Percentiles rank a stretch among this genome's conserved stretches.
These are phyloP conservation scores for Yarrowia deformans DNA, from an alignment of 805 yeast genomes.

Conservation along the genomic window DNA sequence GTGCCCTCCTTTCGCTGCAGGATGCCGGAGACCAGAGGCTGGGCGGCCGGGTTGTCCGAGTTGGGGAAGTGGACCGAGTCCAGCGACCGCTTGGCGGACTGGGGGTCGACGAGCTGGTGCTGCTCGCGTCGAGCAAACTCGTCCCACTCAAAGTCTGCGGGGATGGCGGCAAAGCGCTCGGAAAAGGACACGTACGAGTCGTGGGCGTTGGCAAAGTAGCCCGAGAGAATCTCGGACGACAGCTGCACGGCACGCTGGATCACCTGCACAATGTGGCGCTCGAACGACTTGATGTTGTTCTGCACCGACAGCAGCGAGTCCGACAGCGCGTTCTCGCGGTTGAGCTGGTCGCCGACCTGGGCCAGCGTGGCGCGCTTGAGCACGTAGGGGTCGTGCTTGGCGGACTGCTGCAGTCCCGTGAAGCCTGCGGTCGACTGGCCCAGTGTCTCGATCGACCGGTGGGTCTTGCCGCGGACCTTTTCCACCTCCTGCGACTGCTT, in stretches of 20 bases:
- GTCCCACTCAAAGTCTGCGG: conserved; percentile 57
- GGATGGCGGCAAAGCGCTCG: conserved; percentile 50
- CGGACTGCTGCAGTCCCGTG: conserved; percentile 46
- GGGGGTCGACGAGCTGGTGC: conserved; percentile 50
- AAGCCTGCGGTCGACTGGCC: conserved; percentile 51
- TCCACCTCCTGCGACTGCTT: conserved; percentile 54
- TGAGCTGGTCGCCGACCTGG: conserved; percentile 55
- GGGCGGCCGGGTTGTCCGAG: conserved; percentile 53
- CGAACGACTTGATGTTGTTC: conserved; percentile 53
- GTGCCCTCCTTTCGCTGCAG: conserved; percentile 57
- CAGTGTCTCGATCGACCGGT: conserved; percentile 53
- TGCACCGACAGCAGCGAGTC: conserved; percentile 57
- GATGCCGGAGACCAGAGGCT: conserved; percentile 59
- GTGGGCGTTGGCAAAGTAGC: conserved; percentile 48
- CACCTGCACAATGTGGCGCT: conserved; percentile 55
- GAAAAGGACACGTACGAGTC: conserved; percentile 50
- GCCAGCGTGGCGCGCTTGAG: conserved; percentile 52
- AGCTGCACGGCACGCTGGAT: conserved; percentile 53
- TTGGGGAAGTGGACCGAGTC: conserved; percentile 53
- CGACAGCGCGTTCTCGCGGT: conserved; percentile 56
- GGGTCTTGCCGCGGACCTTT: conserved; percentile 50
- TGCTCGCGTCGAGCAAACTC: conserved; percentile 51
- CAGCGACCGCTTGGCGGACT: conserved; percentile 52
- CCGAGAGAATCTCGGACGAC: conserved; percentile 48
- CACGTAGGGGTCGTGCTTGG: conserved; percentile 57